Conservation (phyloP, 768 basidiomycete species). For the Tulasnella sp. region DNA sequence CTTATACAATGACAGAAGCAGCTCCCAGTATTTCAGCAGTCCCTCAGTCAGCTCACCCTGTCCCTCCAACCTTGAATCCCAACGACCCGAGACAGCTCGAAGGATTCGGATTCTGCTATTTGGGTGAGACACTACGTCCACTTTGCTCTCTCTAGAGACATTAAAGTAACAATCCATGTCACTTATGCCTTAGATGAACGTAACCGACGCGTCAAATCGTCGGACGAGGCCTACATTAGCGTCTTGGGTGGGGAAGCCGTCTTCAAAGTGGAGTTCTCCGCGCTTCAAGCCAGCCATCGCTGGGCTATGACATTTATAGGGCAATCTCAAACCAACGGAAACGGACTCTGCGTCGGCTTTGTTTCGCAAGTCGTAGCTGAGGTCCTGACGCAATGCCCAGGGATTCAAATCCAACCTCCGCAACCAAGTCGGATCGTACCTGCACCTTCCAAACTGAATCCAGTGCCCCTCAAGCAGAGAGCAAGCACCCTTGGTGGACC, state of each 20-base stretch:
- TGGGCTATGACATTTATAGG: background rate
- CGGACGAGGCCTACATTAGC: background rate
- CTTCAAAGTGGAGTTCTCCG: conserved; percentile 3
- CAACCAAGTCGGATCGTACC: background rate
- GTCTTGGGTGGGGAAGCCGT: background rate
- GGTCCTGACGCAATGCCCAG: background rate
- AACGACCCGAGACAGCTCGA: background rate
- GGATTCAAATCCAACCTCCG: background rate
- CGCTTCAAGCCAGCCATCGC: background rate
- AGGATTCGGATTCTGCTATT: conserved; percentile 10
- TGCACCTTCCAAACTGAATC: background rate
- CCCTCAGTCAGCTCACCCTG: background rate
- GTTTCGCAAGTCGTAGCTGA: background rate
- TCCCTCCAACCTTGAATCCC: background rate
- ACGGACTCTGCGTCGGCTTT: background rate
- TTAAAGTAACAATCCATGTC: background rate
- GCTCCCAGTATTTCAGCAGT: no score
- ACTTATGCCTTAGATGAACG: background rate
- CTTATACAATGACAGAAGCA: background rate
- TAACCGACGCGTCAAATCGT: background rate
- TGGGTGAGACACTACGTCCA: background rate
- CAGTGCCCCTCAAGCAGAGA: background rate
- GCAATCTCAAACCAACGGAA: background rate
- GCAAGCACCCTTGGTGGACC: conserved; percentile 1
- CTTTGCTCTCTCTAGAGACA: background rate